Percentiles rank a stretch among this genome's conserved stretches.
phyloP scores from a whole-genome alignment of 768 basidiomycete species.

The Lactarius indigo region DNA sequence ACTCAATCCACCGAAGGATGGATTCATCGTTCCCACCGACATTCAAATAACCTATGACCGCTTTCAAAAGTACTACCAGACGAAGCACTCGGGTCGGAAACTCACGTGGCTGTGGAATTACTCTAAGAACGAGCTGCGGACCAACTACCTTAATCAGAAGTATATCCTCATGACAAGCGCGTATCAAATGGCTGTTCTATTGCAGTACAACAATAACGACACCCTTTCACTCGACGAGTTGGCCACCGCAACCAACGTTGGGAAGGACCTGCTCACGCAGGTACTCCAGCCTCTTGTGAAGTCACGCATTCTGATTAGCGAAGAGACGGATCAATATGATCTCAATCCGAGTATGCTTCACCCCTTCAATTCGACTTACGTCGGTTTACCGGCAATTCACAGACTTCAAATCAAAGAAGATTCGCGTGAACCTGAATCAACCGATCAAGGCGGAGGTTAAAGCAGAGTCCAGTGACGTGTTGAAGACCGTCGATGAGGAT shows the following conservation, averaged over 20 bases:
- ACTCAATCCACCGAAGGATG: conserved; percentile 73
- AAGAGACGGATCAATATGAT: conserved; percentile 87
- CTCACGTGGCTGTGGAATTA: conserved; percentile 99
- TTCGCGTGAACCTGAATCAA: conserved; percentile 84
- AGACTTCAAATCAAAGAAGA: conserved; percentile 94
- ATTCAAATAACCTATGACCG: conserved; percentile 84
- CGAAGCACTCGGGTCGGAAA: conserved; percentile 91
- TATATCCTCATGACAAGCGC: conserved; percentile 95
- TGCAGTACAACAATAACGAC: conserved; percentile 92
- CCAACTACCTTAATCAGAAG: conserved; percentile 90
- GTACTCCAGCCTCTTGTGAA: conserved; percentile 62
- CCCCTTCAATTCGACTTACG: background rate
- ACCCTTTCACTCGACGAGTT: conserved; percentile 81
- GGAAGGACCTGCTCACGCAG: conserved; percentile 75
- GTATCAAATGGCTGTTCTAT: conserved; percentile 91
- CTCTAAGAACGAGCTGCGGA: conserved; percentile 92
- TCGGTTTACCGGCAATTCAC: conserved; percentile 3
- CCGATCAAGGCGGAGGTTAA: conserved; percentile 95
- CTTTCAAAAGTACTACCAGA: conserved; percentile 90
- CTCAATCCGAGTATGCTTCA: conserved; percentile 67
- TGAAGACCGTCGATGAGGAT: conserved; percentile 96
- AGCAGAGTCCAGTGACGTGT: conserved; percentile 82
- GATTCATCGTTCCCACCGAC: conserved; percentile 87
- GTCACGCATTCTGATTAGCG: conserved; percentile 84
- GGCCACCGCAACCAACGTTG: conserved; percentile 70